These are phyloP conservation scores for Xylariaceae sp. DNA, from an alignment of 2,329 filamentous ascomycete species.

Conservation along the genomic window DNA sequence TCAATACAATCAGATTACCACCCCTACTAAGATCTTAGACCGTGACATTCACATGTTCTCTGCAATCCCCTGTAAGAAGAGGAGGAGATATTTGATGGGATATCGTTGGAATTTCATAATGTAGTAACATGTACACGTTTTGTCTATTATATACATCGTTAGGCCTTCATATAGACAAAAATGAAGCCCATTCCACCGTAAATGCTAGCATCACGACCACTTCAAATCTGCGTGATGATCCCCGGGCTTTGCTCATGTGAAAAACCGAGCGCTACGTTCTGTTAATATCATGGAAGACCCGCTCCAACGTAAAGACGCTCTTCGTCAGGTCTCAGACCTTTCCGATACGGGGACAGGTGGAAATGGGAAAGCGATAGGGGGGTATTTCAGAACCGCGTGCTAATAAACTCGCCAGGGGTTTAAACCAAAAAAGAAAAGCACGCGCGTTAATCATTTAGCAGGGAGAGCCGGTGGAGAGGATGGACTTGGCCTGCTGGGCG, in stretches of 20 bases:
- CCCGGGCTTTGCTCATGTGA: background rate
- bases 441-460: slow-evolving; percentile 16
- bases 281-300: background rate
- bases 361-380: background rate
- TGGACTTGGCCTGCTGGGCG: slow-evolving; percentile 36
- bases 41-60: too few relatives aligned
- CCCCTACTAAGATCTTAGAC: background rate
- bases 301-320: background rate
- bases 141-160: background rate
- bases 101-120: slow-evolving; percentile 1
- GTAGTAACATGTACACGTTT: background rate
- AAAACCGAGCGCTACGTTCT: background rate
- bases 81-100: background rate
- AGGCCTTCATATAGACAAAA: slow-evolving; percentile 1
- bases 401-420: background rate
- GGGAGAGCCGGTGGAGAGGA: slow-evolving; percentile 31
- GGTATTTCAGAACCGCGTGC: too few relatives aligned
- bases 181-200: background rate
- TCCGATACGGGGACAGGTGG: too few relatives aligned
- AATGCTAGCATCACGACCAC: background rate
- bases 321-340: background rate
- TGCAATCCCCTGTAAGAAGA: too few relatives aligned
- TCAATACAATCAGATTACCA: background rate
- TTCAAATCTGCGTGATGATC: slow-evolving; percentile 4
- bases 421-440: background rate